Evolutionary conservation across 176 grass and related monocot genomes (phyloP).

Genomic region (Aegilops speltoides): DNA sequence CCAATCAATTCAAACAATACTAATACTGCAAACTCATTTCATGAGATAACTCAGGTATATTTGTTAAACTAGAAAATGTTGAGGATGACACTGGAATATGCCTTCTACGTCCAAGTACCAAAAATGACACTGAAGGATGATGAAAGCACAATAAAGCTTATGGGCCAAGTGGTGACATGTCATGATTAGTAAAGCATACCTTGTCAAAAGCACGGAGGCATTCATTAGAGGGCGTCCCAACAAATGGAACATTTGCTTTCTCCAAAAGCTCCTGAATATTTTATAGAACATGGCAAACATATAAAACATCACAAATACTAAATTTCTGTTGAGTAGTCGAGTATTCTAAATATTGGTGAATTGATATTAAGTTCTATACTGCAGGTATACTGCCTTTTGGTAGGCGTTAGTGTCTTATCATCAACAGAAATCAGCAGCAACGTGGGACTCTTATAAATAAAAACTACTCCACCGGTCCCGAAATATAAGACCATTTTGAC

Average conservation of each 20-base stretch:
- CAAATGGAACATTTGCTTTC: conserved; percentile 85
- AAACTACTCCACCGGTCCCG: no score
- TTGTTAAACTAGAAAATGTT: neutral
- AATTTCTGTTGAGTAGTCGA: neutral
- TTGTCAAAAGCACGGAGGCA: conserved; percentile 81
- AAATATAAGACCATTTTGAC: no score
- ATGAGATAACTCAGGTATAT: neutral
- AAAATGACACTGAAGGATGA: neutral
- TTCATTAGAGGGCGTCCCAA: conserved; percentile 60
- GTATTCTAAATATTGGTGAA: neutral
- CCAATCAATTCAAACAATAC: neutral
- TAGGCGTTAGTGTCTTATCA: neutral
- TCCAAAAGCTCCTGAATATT: conserved; percentile 74
- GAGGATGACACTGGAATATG: neutral
- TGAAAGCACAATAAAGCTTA: neutral
- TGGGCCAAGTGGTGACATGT: neutral
- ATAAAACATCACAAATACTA: neutral
- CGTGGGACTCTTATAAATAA: neutral
- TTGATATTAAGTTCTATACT: neutral
- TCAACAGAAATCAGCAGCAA: neutral
- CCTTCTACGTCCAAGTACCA: neutral
- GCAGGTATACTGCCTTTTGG: neutral
- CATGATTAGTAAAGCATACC: conserved; percentile 29
- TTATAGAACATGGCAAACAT: conserved; percentile 1
- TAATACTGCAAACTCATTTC: neutral